These are phyloP conservation scores for Starmerella stigmatis DNA, from an alignment of 805 yeast species.

Conservation along the genomic window DNA sequence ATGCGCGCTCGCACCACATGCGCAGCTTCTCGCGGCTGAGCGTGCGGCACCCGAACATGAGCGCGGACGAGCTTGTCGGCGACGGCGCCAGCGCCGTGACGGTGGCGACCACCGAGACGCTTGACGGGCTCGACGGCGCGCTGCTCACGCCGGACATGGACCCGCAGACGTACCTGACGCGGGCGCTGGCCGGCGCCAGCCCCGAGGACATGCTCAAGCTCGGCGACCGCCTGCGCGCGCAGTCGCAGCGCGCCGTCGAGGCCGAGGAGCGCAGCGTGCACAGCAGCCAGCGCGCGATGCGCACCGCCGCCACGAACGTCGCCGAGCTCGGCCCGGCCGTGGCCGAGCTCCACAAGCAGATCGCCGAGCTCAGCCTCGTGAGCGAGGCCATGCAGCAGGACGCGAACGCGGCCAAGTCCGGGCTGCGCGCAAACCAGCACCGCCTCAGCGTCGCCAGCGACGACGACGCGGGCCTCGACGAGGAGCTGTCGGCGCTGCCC, in stretches of 20 bases:
- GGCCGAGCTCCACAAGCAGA: conserved; percentile 47
- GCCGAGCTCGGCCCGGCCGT: conserved; percentile 55
- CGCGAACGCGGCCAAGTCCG: conserved; percentile 37
- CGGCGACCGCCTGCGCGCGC: conserved; percentile 19
- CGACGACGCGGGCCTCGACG: conserved; percentile 9
- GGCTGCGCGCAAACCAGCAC: conserved; percentile 4
- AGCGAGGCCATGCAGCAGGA: conserved; percentile 49
- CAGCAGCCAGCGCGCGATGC: conserved; percentile 28
- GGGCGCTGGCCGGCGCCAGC: conserved; percentile 18
- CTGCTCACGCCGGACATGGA: conserved; percentile 50
- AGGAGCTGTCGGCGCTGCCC: conserved; percentile 4
- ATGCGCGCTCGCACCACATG: conserved; percentile 11
- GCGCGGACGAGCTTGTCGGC: not conserved
- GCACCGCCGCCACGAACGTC: conserved; percentile 40
- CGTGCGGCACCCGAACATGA: conserved; percentile 6
- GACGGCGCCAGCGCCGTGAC: conserved; percentile 27
- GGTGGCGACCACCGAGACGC: conserved; percentile 27
- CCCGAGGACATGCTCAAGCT: conserved; percentile 18
- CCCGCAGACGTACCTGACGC: conserved; percentile 14
- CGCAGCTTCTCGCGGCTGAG: conserved; percentile 19
- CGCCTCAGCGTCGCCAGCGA: conserved; percentile 3
- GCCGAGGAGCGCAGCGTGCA: conserved; percentile 26
- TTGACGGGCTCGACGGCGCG: conserved; percentile 32
- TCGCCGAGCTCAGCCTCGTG: conserved; percentile 51
- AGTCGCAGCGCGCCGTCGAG: conserved; percentile 17